Base-by-base conservation (phyloP, 768 basidiomycete species). In the Psilocybe sp. region DNA sequence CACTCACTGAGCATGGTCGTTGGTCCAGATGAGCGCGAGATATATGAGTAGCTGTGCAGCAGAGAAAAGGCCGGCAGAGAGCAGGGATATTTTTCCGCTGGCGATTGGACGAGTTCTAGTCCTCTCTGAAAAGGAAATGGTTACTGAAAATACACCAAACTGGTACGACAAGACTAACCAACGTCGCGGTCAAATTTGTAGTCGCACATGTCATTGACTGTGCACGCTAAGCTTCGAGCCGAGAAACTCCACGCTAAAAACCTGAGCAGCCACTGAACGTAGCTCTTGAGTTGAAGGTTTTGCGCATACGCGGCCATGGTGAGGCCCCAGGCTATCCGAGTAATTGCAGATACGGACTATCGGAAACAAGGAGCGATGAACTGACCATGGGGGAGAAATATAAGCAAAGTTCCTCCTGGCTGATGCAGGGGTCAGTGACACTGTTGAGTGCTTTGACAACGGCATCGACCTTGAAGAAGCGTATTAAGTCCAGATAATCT, bases 191-290 rank as follows among this genome's bases (percentile, higher is more conserved):
- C 46, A 10, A 38, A 47, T 15, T 47, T 12, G 11, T 28, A 12
- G 20, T 47, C 46, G 14, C 46, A 47, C 18, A 47, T 47, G 31
- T 47, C 46, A 19, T 47, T 47, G 14, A 47, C n/a, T 13, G 46
- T 47, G n/a, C 46, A 47, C 12, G 6, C 46, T 4, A 47, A 14
- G 8, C 46, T 47, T 20, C 46, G 37, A 19, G 46, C 46, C 1
- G 39, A n/a, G 18, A 47, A 47, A 4, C 36, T 23, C 46, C 46
- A 47, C 5, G 28, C 8, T 9, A 47, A 19, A 19, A 47, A 47
- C 4, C 4, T n/a, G 0, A 5, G 8, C 8, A 47, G 1, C 46
- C 35, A 47, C 35, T 18, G 28, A 14, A 20, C 5, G 35, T 47
- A 47, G 4, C 28, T 38, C 36, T 5, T n/a, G 3, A 39, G 18